phyloP scores from a whole-genome alignment of 305 asterid species.

The Salvia sclarea region DNA sequence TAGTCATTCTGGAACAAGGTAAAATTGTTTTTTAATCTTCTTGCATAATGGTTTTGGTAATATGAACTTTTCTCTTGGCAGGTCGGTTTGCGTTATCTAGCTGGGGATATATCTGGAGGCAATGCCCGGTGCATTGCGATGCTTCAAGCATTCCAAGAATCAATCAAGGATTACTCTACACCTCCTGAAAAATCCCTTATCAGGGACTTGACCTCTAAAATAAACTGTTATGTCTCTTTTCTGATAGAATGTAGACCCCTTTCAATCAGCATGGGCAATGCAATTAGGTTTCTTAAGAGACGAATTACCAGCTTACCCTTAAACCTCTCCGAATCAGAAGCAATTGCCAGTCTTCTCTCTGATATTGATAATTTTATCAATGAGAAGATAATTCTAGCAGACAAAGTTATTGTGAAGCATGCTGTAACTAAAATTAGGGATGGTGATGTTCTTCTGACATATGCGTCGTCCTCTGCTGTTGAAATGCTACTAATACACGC shows the following conservation, averaged over 20 bases:
- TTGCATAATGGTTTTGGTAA: constrained; percentile 13
- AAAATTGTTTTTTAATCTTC: not conserved
- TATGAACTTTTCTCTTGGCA: constrained; percentile 35
- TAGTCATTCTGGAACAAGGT: not conserved
- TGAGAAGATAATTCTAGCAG: constrained; percentile 88
- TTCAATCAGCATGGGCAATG: constrained; percentile 96
- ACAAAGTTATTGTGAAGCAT: constrained; percentile 84
- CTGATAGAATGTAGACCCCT: constrained; percentile 92
- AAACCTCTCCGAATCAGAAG: constrained; percentile 77
- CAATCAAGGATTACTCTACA: constrained; percentile 79
- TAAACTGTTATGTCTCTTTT: constrained; percentile 71
- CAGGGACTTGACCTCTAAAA: constrained; percentile 79
- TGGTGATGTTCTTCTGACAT: constrained; percentile 94
- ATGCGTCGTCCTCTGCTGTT: constrained; percentile 87
- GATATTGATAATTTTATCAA: constrained; percentile 75
- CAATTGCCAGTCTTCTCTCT: constrained; percentile 68
- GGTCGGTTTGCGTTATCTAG: constrained; percentile 85
- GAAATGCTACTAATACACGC: constrained; percentile 90
- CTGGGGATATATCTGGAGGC: constrained; percentile 91
- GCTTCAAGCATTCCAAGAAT: constrained; percentile 89
- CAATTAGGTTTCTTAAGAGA: constrained; percentile 80
- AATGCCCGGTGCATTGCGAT: constrained; percentile 95
- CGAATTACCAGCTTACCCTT: constrained; percentile 61
- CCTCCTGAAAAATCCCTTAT: constrained; percentile 81
- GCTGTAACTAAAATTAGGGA: constrained; percentile 93